Evolutionary conservation across 1,284 basidiomycete species (phyloP).

Genomic region (Gymnopus androsaceus): DNA sequence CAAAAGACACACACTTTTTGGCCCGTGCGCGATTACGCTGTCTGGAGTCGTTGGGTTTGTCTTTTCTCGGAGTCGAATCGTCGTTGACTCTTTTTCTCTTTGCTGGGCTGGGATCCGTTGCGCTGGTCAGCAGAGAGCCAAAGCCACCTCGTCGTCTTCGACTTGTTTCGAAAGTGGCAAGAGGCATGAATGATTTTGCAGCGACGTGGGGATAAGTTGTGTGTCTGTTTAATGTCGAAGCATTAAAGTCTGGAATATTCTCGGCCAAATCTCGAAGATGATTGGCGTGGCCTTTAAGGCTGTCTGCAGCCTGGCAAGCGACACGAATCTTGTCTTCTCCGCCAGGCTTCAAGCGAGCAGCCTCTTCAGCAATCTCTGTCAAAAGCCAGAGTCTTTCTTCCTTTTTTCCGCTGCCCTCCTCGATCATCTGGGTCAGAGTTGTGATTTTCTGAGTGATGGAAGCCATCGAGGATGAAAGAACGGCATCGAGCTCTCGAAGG

Average conservation of each 20-base stretch:
- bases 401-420: conserved; percentile 66
- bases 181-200: conserved; percentile 62
- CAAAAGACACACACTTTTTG: conserved; percentile 54
- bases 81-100: conserved; percentile 67
- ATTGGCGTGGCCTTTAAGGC: conserved; percentile 69
- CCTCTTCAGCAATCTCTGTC: conserved; percentile 93
- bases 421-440: conserved; percentile 74
- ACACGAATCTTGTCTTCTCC: conserved; percentile 99
- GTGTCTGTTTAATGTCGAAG: conserved; percentile 55
- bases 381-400: conserved; percentile 86
- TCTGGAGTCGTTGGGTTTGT: conserved; percentile 44
- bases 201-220: conserved; percentile 77
- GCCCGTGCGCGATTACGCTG: conserved; percentile 47
- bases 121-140: conserved; percentile 49
- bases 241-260: conserved; percentile 68
- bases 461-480: conserved; percentile 85
- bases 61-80: conserved; percentile 52
- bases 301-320: conserved; percentile 92
- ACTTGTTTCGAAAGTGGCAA: conserved; percentile 57
- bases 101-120: conserved; percentile 53
- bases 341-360: conserved; percentile 87
- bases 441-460: conserved; percentile 80
- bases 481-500: conserved; percentile 96
- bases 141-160: conserved; percentile 54
- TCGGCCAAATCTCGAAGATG: conserved; percentile 72